Conservation (phyloP, 2,329 filamentous ascomycete genomes). For the Fusarium bactridioides region DNA sequence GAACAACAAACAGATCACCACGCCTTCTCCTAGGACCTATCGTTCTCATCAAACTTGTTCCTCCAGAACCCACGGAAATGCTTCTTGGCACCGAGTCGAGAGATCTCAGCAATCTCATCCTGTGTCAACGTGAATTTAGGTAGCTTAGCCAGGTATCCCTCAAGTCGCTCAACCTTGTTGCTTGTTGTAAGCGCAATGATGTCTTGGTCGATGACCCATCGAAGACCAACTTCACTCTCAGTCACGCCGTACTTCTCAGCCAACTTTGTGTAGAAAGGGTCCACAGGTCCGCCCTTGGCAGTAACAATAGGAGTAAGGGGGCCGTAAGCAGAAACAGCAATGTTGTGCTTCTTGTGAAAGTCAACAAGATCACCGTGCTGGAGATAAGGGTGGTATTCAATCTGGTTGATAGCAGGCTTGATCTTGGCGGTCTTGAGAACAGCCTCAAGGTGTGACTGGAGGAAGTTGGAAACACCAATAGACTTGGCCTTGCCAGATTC, state of each 20-base stretch:
- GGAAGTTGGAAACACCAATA: slow-evolving; percentile 83
- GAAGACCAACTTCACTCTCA: slow-evolving; percentile 63
- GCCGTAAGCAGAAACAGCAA: slow-evolving; percentile 64
- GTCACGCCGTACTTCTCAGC: slow-evolving; percentile 67
- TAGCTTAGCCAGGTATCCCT: slow-evolving; percentile 61
- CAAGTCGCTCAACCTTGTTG: slow-evolving; percentile 63
- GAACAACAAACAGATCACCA: background rate
- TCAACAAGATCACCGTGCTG: slow-evolving; percentile 68
- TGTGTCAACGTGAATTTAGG: slow-evolving; percentile 66
- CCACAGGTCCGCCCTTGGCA: slow-evolving; percentile 62
- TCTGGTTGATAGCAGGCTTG: slow-evolving; percentile 77
- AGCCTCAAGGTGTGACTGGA: slow-evolving; percentile 62
- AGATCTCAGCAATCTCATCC: slow-evolving; percentile 65
- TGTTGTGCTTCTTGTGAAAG: slow-evolving; percentile 65
- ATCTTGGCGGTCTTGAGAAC: slow-evolving; percentile 67
- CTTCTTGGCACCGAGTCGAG: slow-evolving; percentile 64
- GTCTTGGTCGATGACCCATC: slow-evolving; percentile 69
- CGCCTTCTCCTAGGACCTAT: slow-evolving; percentile 47
- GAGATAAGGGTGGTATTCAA: slow-evolving; percentile 81
- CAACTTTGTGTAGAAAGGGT: slow-evolving; percentile 58
- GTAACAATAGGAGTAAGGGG: slow-evolving; percentile 61
- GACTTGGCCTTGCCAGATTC: slow-evolving; percentile 70
- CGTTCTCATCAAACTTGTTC: slow-evolving; percentile 59
- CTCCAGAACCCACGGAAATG: slow-evolving; percentile 69
- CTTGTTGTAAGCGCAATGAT: slow-evolving; percentile 68